Evolutionary conservation across 768 basidiomycete genomes (phyloP).

Genomic region (Hortiboletus campestris): DNA sequence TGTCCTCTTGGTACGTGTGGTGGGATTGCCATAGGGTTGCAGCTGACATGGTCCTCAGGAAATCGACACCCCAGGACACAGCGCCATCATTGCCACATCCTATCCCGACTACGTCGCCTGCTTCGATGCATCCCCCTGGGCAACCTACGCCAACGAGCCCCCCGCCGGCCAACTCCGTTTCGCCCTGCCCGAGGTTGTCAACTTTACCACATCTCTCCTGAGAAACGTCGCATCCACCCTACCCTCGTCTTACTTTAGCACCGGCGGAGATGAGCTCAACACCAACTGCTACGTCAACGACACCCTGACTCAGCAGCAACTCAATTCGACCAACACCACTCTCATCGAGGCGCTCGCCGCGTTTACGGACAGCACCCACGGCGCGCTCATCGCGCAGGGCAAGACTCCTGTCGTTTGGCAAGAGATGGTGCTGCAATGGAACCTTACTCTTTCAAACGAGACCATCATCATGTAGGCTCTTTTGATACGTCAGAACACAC

Average conservation of each 20-base stretch:
- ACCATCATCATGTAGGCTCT: conserved; percentile 39
- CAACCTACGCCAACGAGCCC: conserved; percentile 64
- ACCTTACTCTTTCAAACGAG: conserved; percentile 40
- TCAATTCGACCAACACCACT: conserved; percentile 50
- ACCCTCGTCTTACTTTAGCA: conserved; percentile 64
- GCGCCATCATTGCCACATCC: conserved; percentile 56
- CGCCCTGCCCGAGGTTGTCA: conserved; percentile 54
- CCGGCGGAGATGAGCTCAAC: conserved; percentile 85
- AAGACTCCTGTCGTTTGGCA: conserved; percentile 87
- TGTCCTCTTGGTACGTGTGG: conserved; percentile 47
- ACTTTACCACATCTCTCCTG: conserved; percentile 59
- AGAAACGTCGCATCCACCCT: conserved; percentile 49
- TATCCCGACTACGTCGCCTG: conserved; percentile 80
- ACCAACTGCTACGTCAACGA: conserved; percentile 64
- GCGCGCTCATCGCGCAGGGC: conserved; percentile 47
- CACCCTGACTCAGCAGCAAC: conserved; percentile 50
- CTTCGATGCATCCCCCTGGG: conserved; percentile 53
- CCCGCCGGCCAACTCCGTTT: conserved; percentile 83
- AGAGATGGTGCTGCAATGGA: conserved; percentile 48
- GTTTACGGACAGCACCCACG: conserved; percentile 63
- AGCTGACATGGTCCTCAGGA: conserved; percentile 42
- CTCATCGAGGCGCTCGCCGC: conserved; percentile 60
- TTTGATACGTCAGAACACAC: neutral
- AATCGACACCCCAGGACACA: conserved; percentile 85
- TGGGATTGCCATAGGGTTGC: no score